Evolutionary conservation across 2,329 filamentous ascomycete species (phyloP), one percentile per base, ranked within the genome.

Genomic region (Cryphonectria carpinicola): DNA sequence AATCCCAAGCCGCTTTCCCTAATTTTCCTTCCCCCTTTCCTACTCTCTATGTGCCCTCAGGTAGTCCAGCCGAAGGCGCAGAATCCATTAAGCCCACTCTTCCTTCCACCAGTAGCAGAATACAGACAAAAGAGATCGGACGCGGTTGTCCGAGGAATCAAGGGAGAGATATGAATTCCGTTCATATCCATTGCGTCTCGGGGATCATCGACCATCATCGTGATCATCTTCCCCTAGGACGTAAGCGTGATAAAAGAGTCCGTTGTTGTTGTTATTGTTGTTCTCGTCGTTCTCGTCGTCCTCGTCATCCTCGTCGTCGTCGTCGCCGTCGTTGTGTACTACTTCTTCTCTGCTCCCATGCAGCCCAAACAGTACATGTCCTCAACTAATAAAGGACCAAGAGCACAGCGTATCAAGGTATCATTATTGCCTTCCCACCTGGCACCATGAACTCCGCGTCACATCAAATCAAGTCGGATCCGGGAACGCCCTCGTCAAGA

Each of bases 21-120:
- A 39, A 25, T 56, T 22, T 35, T 28, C 32, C 3, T 32, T 37
- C 54, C 61, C 68, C 52, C 17, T n/a, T 49, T 49, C 46, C 46
- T 49, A 8, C 46, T 41, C 70, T 72, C 70, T 72, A 70, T 65
- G 66, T 54, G 70, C 70, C 63, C 70, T 49, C 60, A 41, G 39
- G 62, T 65, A 61, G 68, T 70, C 65, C 70, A 70, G 70, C 65
- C 66, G 61, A 65, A 65, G 65, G 70, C 65, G 70, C 68, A 41
- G 37, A 60, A 60, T n/a, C 68, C 68, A 70, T 72, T 67, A 72
- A 61, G 46, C 65, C 52, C 14, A n/a, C 22, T 49, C 46, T 49
- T 49, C 41, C 60, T 52, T 63, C 68, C 60, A 67, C 52, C 60
- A 6, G 17, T 41, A 49, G 35, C 68, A 65, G 37, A 62, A 49